Evolutionary conservation across 2,329 filamentous ascomycete species (phyloP).

Genomic region (Fusarium ambrosium): DNA sequence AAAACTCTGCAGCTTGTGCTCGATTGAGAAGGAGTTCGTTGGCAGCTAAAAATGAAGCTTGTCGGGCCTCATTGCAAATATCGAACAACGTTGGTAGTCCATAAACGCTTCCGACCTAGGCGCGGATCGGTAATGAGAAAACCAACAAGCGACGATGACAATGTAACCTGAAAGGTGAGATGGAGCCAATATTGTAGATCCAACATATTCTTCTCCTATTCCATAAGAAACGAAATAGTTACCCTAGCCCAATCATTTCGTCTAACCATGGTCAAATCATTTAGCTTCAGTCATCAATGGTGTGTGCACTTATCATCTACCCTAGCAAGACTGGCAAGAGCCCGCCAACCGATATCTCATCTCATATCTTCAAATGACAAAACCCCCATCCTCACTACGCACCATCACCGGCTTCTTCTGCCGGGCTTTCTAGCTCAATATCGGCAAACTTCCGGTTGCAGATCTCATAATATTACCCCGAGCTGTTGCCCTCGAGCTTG

Average conservation of each 20-base stretch:
- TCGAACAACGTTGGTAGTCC: neutral
- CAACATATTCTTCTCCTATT: neutral
- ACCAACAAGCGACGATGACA: neutral
- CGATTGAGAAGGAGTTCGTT: neutral
- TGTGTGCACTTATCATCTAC: neutral
- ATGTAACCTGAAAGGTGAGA: neutral
- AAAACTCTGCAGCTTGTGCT: neutral
- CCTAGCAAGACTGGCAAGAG: neutral
- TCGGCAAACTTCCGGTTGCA: neutral
- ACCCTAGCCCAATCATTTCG: neutral
- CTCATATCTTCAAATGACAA: neutral
- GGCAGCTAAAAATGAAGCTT: neutral
- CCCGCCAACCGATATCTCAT: neutral
- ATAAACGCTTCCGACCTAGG: neutral
- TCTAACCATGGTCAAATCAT: neutral
- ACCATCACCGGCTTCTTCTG: neutral
- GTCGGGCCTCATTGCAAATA: neutral
- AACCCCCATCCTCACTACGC: neutral
- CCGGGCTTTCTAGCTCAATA: neutral
- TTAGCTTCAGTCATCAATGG: neutral
- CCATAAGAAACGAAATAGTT: neutral
- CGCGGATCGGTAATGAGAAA: neutral
- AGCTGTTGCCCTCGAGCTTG: neutral
- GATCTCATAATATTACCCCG: neutral
- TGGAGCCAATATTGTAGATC: neutral